Evolutionary conservation across 73 alveolate genomes (phyloP), one percentile per base, ranked within the genome.

Genomic region (Stentor roeselii): DNA sequence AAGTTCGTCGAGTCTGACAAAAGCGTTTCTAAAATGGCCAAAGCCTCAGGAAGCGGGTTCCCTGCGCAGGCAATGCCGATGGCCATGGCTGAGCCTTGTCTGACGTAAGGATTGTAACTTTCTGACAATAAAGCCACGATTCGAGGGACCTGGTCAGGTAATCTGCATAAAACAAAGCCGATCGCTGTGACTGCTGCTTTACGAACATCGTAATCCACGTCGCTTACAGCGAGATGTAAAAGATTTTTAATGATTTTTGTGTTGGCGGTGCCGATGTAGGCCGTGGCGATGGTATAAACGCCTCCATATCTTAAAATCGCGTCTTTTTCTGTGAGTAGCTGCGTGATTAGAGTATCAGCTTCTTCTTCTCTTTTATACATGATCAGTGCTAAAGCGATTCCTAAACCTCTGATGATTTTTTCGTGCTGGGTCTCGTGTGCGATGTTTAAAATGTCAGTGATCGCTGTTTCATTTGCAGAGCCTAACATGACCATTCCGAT

Each of bases 61-160:
- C 99, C 99, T 3, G 99, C 98, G 83, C 99, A 96, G 2, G 99
- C 98, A 42, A 98, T 97, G 6, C 99, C 99, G 39, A 97, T 88
- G 0, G 99, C 99, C 88, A 97, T 87, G 1, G 99, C 98, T 21
- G 99, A 98, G 14, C 99, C 99, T 83, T 96, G 98, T 86, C 99
- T 91, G 38, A 97, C 97, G 88, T 97, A 99, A 2, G 99, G 98
- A 88, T 97, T 98, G 92, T 98, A 98, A 78, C 99, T 92, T 76
- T 94, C 97, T 37, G 98, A 89, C 58, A 97, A 89, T 74, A 96
- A 83, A 15, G 91, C 90, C 83, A 96, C 91, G 58, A 97, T 92
- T 76, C 91, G 78, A 38, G 98, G 98, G 59, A 95, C 90, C 78
- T 92, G 90, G 83, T 95, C 97, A 59, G 98, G 98, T 60, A 89